Conservation (phyloP, 345 rosid species). For the Excoecaria agallocha region DNA sequence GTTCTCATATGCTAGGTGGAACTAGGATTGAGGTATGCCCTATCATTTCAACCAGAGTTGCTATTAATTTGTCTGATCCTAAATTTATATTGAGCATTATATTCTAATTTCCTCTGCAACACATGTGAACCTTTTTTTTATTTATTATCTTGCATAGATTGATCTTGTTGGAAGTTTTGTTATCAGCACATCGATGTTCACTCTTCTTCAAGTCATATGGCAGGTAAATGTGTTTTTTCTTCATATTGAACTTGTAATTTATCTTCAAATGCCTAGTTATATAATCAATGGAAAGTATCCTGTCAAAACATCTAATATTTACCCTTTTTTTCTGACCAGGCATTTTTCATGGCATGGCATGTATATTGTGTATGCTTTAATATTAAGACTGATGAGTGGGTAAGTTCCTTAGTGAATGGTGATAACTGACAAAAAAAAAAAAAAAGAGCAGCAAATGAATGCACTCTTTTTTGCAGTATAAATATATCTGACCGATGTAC, state of each 20-base stretch:
- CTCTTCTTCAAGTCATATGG: slow-evolving; percentile 57
- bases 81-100: neutral
- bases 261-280: neutral
- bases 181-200: slow-evolving; percentile 47
- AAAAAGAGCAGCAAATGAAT: neutral
- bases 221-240: slow-evolving; percentile 39
- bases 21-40: slow-evolving; percentile 32
- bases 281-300: neutral
- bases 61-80: neutral
- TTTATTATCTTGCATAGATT: slow-evolving; percentile 23
- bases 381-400: slow-evolving; percentile 73
- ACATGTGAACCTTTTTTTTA: neutral
- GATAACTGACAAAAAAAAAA: neutral
- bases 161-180: slow-evolving; percentile 31
- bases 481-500: neutral
- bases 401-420: slow-evolving; percentile 28
- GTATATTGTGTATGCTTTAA: slow-evolving; percentile 58
- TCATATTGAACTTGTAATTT: neutral
- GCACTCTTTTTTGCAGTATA: neutral
- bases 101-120: neutral
- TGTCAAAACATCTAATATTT: neutral
- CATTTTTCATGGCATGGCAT: slow-evolving; percentile 52
- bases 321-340: slow-evolving; percentile 32
- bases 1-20: slow-evolving; percentile 14
- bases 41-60: neutral